Conservation (phyloP, 257 asterid species). For the Solanum pimpinellifolium region DNA sequence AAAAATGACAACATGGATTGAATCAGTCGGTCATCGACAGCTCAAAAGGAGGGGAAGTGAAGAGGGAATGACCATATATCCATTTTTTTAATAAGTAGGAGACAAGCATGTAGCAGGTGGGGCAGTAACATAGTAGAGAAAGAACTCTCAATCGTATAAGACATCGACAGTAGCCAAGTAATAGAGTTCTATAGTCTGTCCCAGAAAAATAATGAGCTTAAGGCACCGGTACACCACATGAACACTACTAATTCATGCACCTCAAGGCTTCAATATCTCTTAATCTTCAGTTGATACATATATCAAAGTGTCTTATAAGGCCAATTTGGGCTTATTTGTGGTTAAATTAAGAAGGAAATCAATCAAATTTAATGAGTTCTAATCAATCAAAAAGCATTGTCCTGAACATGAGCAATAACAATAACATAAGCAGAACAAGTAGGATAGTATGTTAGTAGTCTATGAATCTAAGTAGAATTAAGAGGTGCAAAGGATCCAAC, state of each 20-base stretch:
- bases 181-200: not conserved
- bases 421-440: not conserved
- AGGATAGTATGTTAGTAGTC: not conserved
- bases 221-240: not conserved
- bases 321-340: not conserved
- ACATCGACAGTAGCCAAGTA: not conserved
- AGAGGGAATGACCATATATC: not conserved
- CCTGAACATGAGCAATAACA: not conserved
- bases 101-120: not conserved
- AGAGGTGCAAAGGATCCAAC: not conserved
- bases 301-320: not conserved
- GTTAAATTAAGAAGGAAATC: not conserved
- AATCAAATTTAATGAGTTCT: not conserved
- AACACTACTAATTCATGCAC: not conserved
- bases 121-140: not conserved
- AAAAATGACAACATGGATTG: not conserved
- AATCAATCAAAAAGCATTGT: not conserved
- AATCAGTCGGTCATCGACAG: not conserved
- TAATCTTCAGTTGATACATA: not conserved
- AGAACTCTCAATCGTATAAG: not conserved
- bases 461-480: not conserved
- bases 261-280: not conserved
- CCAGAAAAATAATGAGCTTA: not conserved
- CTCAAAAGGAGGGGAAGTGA: not conserved
- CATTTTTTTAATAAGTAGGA: not conserved